Conservation (phyloP, 345 rosid genomes). For the Cardiospermum halicacabum region DNA sequence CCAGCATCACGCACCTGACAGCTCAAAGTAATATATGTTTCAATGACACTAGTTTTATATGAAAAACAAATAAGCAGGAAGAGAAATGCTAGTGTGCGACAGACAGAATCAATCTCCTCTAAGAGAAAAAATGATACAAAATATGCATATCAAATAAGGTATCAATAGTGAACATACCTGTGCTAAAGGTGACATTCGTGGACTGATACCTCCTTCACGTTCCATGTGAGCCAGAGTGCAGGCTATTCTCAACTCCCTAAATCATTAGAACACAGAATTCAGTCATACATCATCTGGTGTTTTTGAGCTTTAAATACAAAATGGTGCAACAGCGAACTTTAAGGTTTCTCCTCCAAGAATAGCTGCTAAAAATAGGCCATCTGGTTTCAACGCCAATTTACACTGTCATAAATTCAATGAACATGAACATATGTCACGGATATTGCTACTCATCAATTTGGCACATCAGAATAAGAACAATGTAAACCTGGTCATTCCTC, state of each 20-base stretch:
- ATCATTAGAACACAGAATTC: constrained; percentile 14
- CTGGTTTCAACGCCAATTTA: constrained; percentile 93
- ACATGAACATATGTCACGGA: constrained; percentile 24
- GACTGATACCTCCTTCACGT: constrained; percentile 99
- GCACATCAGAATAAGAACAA: constrained; percentile 2
- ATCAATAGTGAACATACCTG: constrained; percentile 45
- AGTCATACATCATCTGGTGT: constrained; percentile 5
- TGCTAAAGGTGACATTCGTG: constrained; percentile 89
- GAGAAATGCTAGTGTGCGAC: not conserved
- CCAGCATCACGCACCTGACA: constrained; percentile 93
- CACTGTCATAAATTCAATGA: constrained; percentile 51
- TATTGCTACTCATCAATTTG: constrained; percentile 7
- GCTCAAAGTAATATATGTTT: constrained; percentile 8
- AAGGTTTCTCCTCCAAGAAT: constrained; percentile 99
- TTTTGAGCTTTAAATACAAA: constrained; percentile 4
- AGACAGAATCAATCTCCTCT: not conserved
- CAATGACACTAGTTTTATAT: not conserved
- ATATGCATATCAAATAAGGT: not conserved
- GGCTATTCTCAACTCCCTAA: constrained; percentile 91
- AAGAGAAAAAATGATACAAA: not conserved
- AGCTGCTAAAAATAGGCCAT: constrained; percentile 96
- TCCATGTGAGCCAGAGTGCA: constrained; percentile 98
- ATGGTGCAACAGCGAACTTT: constrained; percentile 46
- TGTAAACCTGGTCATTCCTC: not conserved
- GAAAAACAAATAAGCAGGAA: not conserved